Base-by-base conservation (phyloP, 177 flowering plant species). In the Tripterygium wilfordii region DNA sequence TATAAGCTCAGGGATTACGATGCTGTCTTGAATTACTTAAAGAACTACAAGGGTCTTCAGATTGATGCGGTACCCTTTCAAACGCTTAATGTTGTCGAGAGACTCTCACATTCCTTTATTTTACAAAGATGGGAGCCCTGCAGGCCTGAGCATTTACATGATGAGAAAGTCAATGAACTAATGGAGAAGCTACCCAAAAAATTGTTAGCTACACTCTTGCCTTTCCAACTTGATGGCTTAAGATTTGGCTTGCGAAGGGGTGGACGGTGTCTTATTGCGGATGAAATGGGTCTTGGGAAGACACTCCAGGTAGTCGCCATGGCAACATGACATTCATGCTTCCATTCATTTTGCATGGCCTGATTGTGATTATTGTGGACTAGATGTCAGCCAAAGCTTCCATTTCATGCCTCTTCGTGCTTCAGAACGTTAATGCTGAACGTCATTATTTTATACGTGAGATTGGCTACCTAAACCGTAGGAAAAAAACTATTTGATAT, bases 271-370 rank as follows among this genome's bases (percentile, higher is more conserved):
- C 89, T 92, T 36, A 82, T 92, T 65, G 99, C 97, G 3, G 99
- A 92, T 74, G 99, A 92, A 74, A 92, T 92, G 99, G 99, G 99
- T 12, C 77, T 92, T 7, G 99, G 99, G 18, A 92, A 92, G 60
- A 92, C 98, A n/a, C 80, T 92, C 35, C 98, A 91, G 96, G 98
- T 91, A 61, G 12, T 46, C 42, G 12, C 18, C 44, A 7, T 26
- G 14, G n/a, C n/a, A n/a, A n/a, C n/a, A 24, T 30, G 8, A n/a
- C 3, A 13, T n/a, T 36, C 4, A 13, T 16, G 13, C 12, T 41
- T 36, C 42, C 38, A 8, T 30, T 18, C 26, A 19, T 23, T 45
- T n/a, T n/a, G n/a, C n/a, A n/a, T n/a, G n/a, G n/a, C n/a, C n/a
- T n/a, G n/a, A n/a, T n/a, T n/a, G n/a, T n/a, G n/a, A n/a, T n/a